phyloP scores from a whole-genome alignment of 2,329 filamentous ascomycete species.

The Calonectria montana region DNA sequence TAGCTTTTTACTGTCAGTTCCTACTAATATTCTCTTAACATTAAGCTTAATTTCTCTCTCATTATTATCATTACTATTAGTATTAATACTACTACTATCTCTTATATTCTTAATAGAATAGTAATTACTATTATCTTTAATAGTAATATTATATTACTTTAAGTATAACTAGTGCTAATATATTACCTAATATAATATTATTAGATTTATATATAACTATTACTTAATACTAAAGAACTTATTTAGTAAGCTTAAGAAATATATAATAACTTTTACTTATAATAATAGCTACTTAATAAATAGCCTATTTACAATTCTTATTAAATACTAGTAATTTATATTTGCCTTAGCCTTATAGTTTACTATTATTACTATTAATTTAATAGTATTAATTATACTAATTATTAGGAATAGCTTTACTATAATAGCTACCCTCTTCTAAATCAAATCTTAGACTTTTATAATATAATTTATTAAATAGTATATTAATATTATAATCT shows the following conservation, averaged over 20 bases:
- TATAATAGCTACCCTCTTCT: not conserved
- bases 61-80: not conserved
- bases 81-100: no score
- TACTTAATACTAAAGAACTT: constrained; percentile 6
- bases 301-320: constrained; percentile 7
- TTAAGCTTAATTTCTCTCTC: not conserved
- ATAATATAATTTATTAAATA: not conserved
- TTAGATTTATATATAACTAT: constrained; percentile 17
- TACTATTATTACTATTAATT: no score
- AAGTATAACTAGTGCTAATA: not conserved
- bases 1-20: not conserved
- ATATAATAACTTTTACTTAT: constrained; percentile 5
- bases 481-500: constrained; percentile 12
- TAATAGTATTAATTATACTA: no score
- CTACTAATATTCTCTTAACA: not conserved
- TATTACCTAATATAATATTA: constrained; percentile 6
- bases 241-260: constrained; percentile 1
- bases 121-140: no score
- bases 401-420: not conserved
- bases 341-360: not conserved
- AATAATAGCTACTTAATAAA: constrained; percentile 5
- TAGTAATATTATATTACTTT: not conserved
- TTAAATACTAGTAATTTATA: constrained; percentile 2
- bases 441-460: not conserved
- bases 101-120: not conserved